Evolutionary conservation across 2,329 filamentous ascomycete species (phyloP).

Genomic region (Epichloe gansuensis): DNA sequence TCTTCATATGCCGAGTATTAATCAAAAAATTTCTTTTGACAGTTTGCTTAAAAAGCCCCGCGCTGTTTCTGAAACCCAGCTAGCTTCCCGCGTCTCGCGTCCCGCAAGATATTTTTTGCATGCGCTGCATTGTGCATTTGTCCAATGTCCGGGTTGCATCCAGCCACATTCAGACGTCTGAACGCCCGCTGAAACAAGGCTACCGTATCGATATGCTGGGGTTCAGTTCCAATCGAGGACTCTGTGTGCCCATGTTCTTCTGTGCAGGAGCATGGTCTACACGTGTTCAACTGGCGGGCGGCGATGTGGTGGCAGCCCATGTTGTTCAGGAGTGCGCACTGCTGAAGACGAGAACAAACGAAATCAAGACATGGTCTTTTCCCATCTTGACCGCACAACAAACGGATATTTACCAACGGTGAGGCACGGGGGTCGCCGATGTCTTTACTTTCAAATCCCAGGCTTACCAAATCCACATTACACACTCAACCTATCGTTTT

Average conservation of each 20-base stretch:
- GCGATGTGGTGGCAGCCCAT: neutral
- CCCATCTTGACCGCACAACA: neutral
- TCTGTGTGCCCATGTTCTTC: neutral
- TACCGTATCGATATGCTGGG: neutral
- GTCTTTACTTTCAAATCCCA: neutral
- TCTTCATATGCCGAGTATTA: neutral
- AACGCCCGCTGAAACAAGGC: constrained; percentile 1
- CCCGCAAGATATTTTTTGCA: neutral
- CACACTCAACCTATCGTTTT: neutral
- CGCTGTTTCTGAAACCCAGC: neutral
- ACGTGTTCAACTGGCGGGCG: constrained; percentile 3
- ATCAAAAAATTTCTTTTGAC: neutral
- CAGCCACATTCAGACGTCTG: neutral
- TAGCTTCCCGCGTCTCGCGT: neutral
- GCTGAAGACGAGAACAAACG: neutral
- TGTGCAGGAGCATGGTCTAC: constrained; percentile 2
- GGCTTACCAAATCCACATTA: neutral
- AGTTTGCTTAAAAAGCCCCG: neutral
- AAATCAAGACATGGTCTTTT: neutral
- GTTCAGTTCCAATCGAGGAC: neutral
- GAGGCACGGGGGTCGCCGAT: neutral
- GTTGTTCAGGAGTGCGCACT: neutral
- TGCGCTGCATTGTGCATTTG: neutral
- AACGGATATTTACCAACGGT: neutral
- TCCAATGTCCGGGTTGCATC: neutral